A percentile compares a stretch with the other conserved stretches of the same genome.
These are phyloP conservation scores for Xylariaceae sp. DNA, from an alignment of 2,329 filamentous ascomycete species.

Conservation along the genomic window DNA sequence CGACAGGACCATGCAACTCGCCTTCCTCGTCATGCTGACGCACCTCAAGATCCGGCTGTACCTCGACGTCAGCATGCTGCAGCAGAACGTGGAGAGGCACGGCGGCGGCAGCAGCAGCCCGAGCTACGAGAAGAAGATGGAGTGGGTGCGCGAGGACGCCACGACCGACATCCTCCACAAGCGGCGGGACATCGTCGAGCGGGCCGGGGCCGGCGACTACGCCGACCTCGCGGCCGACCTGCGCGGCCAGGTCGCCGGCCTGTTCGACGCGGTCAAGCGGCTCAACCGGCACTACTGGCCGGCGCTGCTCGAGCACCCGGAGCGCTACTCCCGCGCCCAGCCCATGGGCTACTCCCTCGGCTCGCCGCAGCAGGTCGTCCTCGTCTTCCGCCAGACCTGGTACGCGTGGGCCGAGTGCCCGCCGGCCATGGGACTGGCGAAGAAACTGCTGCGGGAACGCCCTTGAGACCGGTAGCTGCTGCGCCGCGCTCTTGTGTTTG, in stretches of 20 bases:
- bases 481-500: too few species aligned
- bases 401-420: constrained; percentile 13
- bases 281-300: constrained; percentile 14
- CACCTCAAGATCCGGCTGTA: constrained; percentile 13
- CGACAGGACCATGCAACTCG: constrained; percentile 1
- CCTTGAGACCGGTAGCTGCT: too few species aligned
- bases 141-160: constrained; percentile 12
- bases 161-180: constrained; percentile 10
- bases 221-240: constrained; percentile 4
- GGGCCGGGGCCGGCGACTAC: constrained; percentile 4
- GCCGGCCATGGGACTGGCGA: constrained; percentile 31
- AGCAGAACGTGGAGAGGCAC: constrained; percentile 5
- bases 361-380: constrained; percentile 7
- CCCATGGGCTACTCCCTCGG: constrained; percentile 5
- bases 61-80: constrained; percentile 10
- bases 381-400: constrained; percentile 13
- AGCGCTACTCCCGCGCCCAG: constrained; percentile 5
- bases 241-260: constrained; percentile 6
- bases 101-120: constrained; percentile 1
- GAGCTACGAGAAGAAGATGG: constrained; percentile 13
- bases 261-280: constrained; percentile 3
- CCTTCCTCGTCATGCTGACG: constrained; percentile 7
- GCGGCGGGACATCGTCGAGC: constrained; percentile 13
- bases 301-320: constrained; percentile 8
- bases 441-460: constrained; percentile 15